Base-by-base conservation (phyloP, 305 asterid species). In the Rubia tinctorum region DNA sequence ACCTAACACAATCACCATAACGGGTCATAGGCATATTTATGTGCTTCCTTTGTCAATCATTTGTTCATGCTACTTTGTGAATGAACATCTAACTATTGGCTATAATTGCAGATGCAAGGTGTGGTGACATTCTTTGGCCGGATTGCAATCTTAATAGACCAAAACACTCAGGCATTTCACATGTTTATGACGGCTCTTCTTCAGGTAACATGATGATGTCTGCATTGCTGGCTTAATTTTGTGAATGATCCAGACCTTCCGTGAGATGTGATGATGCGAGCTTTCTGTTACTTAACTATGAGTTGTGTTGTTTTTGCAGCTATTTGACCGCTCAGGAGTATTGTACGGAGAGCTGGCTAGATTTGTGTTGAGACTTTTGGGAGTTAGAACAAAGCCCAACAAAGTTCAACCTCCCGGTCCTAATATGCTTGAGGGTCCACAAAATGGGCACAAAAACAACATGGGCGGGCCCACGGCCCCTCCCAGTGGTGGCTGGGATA, bases 101-200 rank as follows among this genome's bases (percentile, higher is more conserved):
- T 10, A 39, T 51, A 17, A 56, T 55, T 68, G 80, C 91, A 95
- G 98, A 90, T 95, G 97, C 90, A 86, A 80, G 99, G 99, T 42
- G 96, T 89, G 9, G 98, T 95, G 66, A 89, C 73, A 76, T 95
- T 92, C 87, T 95, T 92, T 66, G 98, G 98, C 61, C 88, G 99
- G 53, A 40, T 95, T 67, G 91, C 98, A 61, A 85, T 95, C 79
- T 74, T 92, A 87, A 88, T 90, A n/a, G 98, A 95, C 89, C 99
- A 95, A 81, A 95, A 95, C 72, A 91, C 98, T 55, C 98, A 95
- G 81, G 99, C 99, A 17, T 92, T 95, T 81, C 99, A 95, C 77
- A 84, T 92, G 99, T 92, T 95, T 80, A 90, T 92, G 94, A 45
- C 84, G 13, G 96, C 98, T 79, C 94, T 95, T 79, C 97, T 95